A percentile compares a stretch with the other conserved stretches of the same genome.
phyloP scores from a whole-genome alignment of 2,329 filamentous ascomycete genomes.

The Cordyceps pruinosa region DNA sequence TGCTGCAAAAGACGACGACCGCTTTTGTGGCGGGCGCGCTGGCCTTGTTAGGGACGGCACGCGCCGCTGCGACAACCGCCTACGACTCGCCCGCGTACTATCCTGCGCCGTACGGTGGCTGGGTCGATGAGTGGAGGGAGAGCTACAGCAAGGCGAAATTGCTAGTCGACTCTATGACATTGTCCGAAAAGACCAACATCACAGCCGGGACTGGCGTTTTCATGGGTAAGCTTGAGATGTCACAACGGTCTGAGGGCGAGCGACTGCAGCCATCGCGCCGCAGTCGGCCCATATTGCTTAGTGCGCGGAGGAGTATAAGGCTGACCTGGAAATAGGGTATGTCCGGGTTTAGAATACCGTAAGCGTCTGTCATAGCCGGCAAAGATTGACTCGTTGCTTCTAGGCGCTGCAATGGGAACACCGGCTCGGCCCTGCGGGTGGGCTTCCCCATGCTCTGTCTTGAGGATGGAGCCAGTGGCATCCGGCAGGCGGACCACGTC shows the following conservation, averaged over 20 bases:
- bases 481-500: constrained; percentile 66
- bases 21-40: neutral
- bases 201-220: constrained; percentile 64
- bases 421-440: constrained; percentile 61
- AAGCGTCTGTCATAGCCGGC: too few species aligned
- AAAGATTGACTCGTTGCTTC: neutral
- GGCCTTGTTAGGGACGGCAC: neutral
- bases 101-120: constrained; percentile 65
- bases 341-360: neutral
- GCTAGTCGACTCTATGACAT: constrained; percentile 67
- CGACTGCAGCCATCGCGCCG: neutral
- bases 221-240: constrained; percentile 46
- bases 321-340: constrained; percentile 4
- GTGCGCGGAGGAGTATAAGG: neutral
- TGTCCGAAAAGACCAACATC: constrained; percentile 75
- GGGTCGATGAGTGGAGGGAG: constrained; percentile 59
- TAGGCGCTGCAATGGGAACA: constrained; percentile 67
- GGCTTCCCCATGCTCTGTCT: constrained; percentile 67
- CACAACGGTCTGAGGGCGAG: neutral
- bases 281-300: neutral
- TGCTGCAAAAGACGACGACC: neutral
- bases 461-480: constrained; percentile 64
- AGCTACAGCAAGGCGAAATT: constrained; percentile 63
- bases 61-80: constrained; percentile 11
- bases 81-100: constrained; percentile 54